phyloP scores from a whole-genome alignment of 2,329 filamentous ascomycete genomes.

The Ophiostoma piceae region DNA sequence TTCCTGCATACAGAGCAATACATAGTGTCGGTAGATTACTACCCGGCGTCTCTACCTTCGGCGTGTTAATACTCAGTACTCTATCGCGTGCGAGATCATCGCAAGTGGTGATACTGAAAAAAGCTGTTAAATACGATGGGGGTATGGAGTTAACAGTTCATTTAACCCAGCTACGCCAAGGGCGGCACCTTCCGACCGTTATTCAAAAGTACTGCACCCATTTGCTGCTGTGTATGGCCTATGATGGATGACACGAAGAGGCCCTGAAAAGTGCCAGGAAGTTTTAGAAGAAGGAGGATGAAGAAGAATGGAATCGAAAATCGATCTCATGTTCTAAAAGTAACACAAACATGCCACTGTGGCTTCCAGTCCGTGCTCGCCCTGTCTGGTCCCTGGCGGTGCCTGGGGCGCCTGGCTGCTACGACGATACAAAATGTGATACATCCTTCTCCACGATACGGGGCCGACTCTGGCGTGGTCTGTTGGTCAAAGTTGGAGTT shows the following conservation, averaged over 20 bases:
- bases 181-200: not conserved
- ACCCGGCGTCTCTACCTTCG: not conserved
- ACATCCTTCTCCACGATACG: conserved; percentile 2
- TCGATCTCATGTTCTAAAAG: not conserved
- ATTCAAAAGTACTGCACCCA: not conserved
- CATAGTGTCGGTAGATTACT: not conserved
- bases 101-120: not conserved
- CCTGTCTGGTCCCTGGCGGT: not conserved
- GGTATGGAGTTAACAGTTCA: not conserved
- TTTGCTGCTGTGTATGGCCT: not conserved
- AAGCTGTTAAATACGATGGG: not conserved
- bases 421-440: conserved; percentile 10
- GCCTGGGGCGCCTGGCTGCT: not conserved
- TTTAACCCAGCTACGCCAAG: not conserved
- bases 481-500: not conserved
- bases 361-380: conserved; percentile 5
- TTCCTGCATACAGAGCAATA: not conserved
- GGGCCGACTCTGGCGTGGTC: not conserved
- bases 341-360: not conserved
- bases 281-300: too few relatives aligned
- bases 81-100: not conserved
- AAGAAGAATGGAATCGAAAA: not conserved
- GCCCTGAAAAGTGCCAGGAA: not conserved
- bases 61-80: not conserved
- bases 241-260: not conserved